These are phyloP conservation scores for Ganoderma boninense DNA, from an alignment of 1,284 basidiomycete genomes.

Conservation along the genomic window DNA sequence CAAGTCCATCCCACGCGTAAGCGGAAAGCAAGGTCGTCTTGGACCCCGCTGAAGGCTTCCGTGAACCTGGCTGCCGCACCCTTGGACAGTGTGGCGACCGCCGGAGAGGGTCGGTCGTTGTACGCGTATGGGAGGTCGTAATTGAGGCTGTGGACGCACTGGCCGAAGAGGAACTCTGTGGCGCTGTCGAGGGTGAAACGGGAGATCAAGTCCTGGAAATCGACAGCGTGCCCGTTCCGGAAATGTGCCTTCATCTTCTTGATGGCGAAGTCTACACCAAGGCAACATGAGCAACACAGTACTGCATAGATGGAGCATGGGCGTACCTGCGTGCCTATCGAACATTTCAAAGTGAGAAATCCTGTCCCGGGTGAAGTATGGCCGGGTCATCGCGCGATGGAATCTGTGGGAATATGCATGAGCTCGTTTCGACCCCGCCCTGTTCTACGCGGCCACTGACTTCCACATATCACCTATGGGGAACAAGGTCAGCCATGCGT, in stretches of 20 bases:
- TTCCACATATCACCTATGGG: conserved; percentile 42
- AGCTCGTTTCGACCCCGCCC: neutral
- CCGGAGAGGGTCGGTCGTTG: conserved; percentile 8
- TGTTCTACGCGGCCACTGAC: conserved; percentile 8
- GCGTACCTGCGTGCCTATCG: conserved; percentile 27
- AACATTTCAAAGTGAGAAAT: conserved; percentile 33
- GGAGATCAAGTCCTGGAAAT: conserved; percentile 43
- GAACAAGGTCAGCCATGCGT: neutral
- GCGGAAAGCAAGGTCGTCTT: conserved; percentile 44
- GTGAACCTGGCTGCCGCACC: conserved; percentile 44
- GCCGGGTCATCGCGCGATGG: conserved; percentile 43
- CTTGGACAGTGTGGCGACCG: neutral
- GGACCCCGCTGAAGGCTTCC: conserved; percentile 37
- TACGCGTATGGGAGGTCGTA: conserved; percentile 43
- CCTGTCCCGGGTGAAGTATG: conserved; percentile 30
- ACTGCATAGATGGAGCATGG: neutral
- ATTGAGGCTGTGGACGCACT: conserved; percentile 45
- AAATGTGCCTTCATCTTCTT: conserved; percentile 31
- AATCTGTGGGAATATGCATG: conserved; percentile 15
- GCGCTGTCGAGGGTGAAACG: conserved; percentile 52
- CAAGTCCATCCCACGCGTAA: conserved; percentile 41
- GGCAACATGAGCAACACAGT: neutral
- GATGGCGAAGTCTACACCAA: conserved; percentile 22
- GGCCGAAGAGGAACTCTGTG: conserved; percentile 52
- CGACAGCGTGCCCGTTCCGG: conserved; percentile 22